Evolutionary conservation across 805 yeast species (phyloP).

Genomic region (Pichia thaimueangensis): DNA sequence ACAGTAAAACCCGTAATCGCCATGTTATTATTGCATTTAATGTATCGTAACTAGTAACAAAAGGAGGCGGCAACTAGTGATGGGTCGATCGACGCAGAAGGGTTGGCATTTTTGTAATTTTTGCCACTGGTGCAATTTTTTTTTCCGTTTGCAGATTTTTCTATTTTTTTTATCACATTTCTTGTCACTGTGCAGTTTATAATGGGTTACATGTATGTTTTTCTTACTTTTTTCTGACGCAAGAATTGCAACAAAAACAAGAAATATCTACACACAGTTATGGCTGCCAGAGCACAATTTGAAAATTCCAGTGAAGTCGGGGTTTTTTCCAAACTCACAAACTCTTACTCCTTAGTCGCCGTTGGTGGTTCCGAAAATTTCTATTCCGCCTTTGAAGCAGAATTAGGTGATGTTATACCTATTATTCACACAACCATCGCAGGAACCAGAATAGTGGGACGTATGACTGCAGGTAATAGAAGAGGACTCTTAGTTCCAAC

Average conservation of each 20-base stretch:
- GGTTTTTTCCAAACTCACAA: slow-evolving; percentile 90
- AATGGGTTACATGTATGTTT: too few species aligned
- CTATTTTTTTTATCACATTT: too few species aligned
- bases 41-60: too few species aligned
- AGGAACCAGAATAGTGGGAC: slow-evolving; percentile 95
- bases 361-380: slow-evolving; percentile 86
- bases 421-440: slow-evolving; percentile 97
- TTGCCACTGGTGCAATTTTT: too few species aligned
- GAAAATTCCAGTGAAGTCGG: slow-evolving; percentile 89
- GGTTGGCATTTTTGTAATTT: too few species aligned
- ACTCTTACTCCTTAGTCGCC: slow-evolving; percentile 92
- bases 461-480: slow-evolving; percentile 98
- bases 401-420: slow-evolving; percentile 93
- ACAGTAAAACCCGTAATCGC: too few species aligned
- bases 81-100: too few species aligned
- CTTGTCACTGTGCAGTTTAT: too few species aligned
- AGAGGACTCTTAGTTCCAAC: slow-evolving; percentile 95
- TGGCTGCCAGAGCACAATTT: slow-evolving; percentile 73
- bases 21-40: too few species aligned
- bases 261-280: slow-evolving; percentile 15
- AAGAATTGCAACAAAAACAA: neutral
- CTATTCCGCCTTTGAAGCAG: slow-evolving; percentile 95
- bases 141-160: too few species aligned
- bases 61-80: neutral
- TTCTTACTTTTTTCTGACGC: too few species aligned